Base-by-base conservation (phyloP, 2,329 filamentous ascomycete species). In the Curvularia eragrostidis region DNA sequence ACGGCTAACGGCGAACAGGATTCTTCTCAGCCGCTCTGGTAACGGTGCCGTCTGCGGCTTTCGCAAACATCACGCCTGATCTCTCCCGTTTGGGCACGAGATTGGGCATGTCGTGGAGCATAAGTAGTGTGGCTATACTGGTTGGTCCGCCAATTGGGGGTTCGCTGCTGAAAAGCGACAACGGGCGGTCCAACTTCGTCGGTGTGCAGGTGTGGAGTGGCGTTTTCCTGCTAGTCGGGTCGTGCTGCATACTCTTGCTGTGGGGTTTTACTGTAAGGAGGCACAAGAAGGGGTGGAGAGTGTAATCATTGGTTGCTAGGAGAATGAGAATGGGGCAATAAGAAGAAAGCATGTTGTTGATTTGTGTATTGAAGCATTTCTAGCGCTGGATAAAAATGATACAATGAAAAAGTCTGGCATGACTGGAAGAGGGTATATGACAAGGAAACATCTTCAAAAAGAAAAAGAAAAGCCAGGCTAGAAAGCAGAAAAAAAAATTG, bases 1-100 rank as follows among this genome's bases (percentile, higher is more conserved):
- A 8, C 12, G n/a, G 41, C 41, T 36, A 21, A 49, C 58, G 8
- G 57, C 36, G 15, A 12, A 4, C 21, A 76, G 73, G 74, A 0
- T 77, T 77, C 58, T 69, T 75, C 51, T 77, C 75, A 0, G 74
- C 73, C 0, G 73, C 65, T n/a, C 63, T 77, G 1, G 74, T 77
- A 8, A 77, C 75, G 0, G 64, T 77, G 0, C 75, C 75, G 0
- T 73, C 74, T 0, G 69, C 75, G 7, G 73, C 72, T 0, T 77
- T 77, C 32, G 74, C 75, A 30, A 73, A 62, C 26, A 75, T 77
- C 43, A 75, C 70, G 13, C 74, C 75, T 0, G 74, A 77, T 61
- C 64, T 75, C 3, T 72, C 70, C 13, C 63, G 70, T 3, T 58
- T 77, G 1, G 75, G 75, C 1, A 77, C 75, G 1, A 64, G 75